Base-by-base conservation (phyloP, 2,329 filamentous ascomycete species). In the Pestalotiopsis sp. region DNA sequence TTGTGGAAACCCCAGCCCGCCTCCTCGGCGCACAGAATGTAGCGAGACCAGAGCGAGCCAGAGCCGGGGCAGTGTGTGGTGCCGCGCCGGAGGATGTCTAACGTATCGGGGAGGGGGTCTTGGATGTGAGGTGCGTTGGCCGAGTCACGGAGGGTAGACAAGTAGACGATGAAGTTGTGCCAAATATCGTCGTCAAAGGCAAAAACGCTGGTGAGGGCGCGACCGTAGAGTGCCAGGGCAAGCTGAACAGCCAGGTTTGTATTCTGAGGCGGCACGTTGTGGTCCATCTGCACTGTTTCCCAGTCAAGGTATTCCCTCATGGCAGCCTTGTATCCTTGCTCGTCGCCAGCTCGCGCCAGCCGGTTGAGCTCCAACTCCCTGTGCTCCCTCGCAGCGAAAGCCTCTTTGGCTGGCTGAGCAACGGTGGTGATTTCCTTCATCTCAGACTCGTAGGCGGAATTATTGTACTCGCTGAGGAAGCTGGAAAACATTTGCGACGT, bases 61-160 rank as follows among this genome's bases (percentile, higher is more conserved):
- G 94, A 97, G 92, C 94, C 97, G 2, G 96, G 95, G 74, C 95
- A 97, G 80, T 98, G 96, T 58, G 91, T 89, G 11, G 95, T 96
- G 13, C 94, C 94, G 72, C 94, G 89, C 74, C 94, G 91, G 2
- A 97, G 85, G 6, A 95, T 87, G 61, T 93, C 88, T 11, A 97
- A 86, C 49, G 92, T 80, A 67, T 83, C 82, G 23, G 80, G 86
- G 67, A 78, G 80, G 67, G 76, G 80, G 72, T 67, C 79, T 58
- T 71, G 81, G 72, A 73, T 77, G 73, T 79, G 82, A 67, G 72
- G 80, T 79, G 69, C 71, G 72, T 76, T 81, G 73, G 73, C 78
- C 73, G 80, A 83, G 69, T 79, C 84, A 71, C 84, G 82, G 67
- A 84, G 78, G 17, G 83, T 86, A n/a, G 84, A 86, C 62, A 96